Conservation (phyloP, 2,329 filamentous ascomycete genomes). For the Dichotomopilus funicola region DNA sequence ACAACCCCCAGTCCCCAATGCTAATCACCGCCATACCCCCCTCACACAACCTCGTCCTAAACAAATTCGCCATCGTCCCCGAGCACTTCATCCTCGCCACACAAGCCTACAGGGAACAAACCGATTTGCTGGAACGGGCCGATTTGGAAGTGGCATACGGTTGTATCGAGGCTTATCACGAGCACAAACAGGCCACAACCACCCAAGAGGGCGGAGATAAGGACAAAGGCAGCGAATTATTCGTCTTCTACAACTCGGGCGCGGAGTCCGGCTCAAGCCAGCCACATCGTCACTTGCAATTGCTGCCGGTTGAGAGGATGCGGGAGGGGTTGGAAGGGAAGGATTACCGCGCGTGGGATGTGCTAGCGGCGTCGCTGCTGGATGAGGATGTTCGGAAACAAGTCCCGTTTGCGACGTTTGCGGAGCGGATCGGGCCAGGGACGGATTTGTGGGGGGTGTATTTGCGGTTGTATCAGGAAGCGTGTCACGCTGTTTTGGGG, state of each 20-base stretch:
- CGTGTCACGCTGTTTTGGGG: slow-evolving; percentile 34
- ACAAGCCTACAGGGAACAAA: slow-evolving; percentile 42
- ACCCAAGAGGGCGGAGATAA: neutral
- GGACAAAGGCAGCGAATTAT: slow-evolving; percentile 37
- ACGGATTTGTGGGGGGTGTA: slow-evolving; percentile 39
- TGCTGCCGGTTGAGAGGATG: slow-evolving; percentile 62
- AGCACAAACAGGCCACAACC: neutral
- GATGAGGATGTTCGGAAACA: slow-evolving; percentile 8
- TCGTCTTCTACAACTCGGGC: slow-evolving; percentile 66
- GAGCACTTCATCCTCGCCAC: slow-evolving; percentile 69
- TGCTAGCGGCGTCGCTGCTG: slow-evolving; percentile 40
- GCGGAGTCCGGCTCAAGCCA: slow-evolving; percentile 63
- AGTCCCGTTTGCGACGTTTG: slow-evolving; percentile 42
- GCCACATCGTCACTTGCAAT: slow-evolving; percentile 64
- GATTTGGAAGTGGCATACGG: slow-evolving; percentile 57
- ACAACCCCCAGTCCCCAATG: slow-evolving; percentile 49
- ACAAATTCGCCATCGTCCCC: slow-evolving; percentile 67
- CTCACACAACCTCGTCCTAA: slow-evolving; percentile 59
- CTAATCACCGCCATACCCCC: slow-evolving; percentile 46
- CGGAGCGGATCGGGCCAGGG: slow-evolving; percentile 25
- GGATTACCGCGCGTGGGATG: slow-evolving; percentile 36
- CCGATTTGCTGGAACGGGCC: slow-evolving; percentile 44
- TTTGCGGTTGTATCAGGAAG: slow-evolving; percentile 41
- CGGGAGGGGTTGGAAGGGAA: slow-evolving; percentile 39
- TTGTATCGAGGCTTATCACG: slow-evolving; percentile 52